These are phyloP conservation scores for Pleurotus pulmonarius DNA, from an alignment of 768 basidiomycete species.

Conservation along the genomic window DNA sequence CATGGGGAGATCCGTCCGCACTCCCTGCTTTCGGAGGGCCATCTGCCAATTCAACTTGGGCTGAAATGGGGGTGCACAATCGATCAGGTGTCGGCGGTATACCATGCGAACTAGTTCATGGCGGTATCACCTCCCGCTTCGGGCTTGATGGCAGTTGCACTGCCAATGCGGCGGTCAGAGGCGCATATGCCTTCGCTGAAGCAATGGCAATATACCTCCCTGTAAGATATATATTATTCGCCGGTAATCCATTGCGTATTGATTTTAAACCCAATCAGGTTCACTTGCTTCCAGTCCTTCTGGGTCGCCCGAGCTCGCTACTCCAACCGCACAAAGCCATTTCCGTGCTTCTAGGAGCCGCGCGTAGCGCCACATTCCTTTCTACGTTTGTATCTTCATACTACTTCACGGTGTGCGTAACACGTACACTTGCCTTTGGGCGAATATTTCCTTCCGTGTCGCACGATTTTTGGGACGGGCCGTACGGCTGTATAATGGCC, in stretches of 20 bases:
- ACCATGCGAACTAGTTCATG: constrained; percentile 76
- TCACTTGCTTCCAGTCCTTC: constrained; percentile 63
- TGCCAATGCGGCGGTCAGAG: constrained; percentile 53
- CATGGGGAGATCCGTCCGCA: constrained; percentile 59
- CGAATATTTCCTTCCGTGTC: constrained; percentile 62
- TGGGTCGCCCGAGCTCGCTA: constrained; percentile 54
- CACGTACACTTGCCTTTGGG: constrained; percentile 63
- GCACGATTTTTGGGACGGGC: constrained; percentile 79
- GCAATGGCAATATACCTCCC: constrained; percentile 69
- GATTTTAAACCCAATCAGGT: constrained; percentile 39
- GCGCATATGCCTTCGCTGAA: constrained; percentile 54
- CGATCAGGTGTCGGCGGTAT: constrained; percentile 61
- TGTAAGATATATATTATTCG: constrained; percentile 36
- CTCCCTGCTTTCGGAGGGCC: constrained; percentile 64
- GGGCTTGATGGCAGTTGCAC: constrained; percentile 52
- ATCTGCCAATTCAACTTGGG: constrained; percentile 51
- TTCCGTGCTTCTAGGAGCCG: constrained; percentile 41
- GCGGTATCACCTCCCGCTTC: constrained; percentile 39
- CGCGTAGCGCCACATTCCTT: constrained; percentile 70
- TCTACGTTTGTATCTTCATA: constrained; percentile 67
- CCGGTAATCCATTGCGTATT: not conserved
- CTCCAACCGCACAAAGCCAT: constrained; percentile 39
- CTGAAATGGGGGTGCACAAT: constrained; percentile 45
- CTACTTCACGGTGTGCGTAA: constrained; percentile 68
- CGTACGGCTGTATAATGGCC: constrained; percentile 60